These are phyloP conservation scores for Pestalotiopsis sp. DNA, from an alignment of 2,329 filamentous ascomycete species.

Conservation along the genomic window DNA sequence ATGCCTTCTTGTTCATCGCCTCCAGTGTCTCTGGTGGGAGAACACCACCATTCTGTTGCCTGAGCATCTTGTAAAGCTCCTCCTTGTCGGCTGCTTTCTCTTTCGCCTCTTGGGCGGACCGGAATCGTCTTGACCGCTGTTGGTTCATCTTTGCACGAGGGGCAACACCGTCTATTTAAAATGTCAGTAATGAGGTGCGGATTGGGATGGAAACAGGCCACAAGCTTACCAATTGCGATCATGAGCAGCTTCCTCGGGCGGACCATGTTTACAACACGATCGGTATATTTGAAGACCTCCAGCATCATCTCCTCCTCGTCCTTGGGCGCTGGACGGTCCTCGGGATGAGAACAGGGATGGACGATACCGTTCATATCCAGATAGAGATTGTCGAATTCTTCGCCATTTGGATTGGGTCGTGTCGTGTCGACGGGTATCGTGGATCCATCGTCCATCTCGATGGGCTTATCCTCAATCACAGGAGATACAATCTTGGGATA, in stretches of 20 bases:
- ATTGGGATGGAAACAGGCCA: conserved; percentile 18
- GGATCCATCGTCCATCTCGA: conserved; percentile 79
- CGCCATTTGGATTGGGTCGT: conserved; percentile 89
- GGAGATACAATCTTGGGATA: conserved; percentile 96
- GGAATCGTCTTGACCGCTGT: conserved; percentile 93
- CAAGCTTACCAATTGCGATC: conserved; percentile 84
- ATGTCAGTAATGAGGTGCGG: conserved; percentile 13
- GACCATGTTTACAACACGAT: conserved; percentile 98
- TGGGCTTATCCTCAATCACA: conserved; percentile 83
- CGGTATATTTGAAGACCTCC: conserved; percentile 97
- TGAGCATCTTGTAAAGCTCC: conserved; percentile 83
- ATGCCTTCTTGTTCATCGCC: conserved; percentile 80
- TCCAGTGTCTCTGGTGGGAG: conserved; percentile 64
- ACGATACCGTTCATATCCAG: conserved; percentile 99
- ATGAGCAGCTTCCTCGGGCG: conserved; percentile 93
- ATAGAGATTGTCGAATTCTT: conserved; percentile 97
- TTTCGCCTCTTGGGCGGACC: conserved; percentile 89
- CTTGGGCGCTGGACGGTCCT: conserved; percentile 86
- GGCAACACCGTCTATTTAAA: conserved; percentile 80
- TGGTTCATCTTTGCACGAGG: conserved; percentile 99
- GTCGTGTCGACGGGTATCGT: conserved; percentile 85
- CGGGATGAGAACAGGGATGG: conserved; percentile 96
- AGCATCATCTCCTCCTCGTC: conserved; percentile 99
- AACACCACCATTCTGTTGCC: conserved; percentile 72
- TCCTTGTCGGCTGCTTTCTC: conserved; percentile 92